Evolutionary conservation across 1,139 yeast species (phyloP), one percentile per base, ranked within the genome.

Genomic region (Pichia sp.): DNA sequence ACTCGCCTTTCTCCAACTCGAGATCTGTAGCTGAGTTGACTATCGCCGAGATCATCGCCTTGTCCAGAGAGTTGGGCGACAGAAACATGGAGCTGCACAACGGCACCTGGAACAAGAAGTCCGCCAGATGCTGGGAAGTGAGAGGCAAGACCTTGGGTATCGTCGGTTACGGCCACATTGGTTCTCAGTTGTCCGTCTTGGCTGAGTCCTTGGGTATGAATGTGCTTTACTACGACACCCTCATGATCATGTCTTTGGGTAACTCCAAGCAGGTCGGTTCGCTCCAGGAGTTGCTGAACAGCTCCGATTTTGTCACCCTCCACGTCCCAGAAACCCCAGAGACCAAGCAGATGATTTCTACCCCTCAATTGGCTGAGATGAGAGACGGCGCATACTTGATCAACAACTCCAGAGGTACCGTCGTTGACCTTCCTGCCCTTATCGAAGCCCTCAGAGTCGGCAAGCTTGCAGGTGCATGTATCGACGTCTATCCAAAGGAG

Each of bases 121-220:
- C 90, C 67, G 80, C 90, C 64, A 90, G 83, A 73, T 93, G 99
- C 76, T 93, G 99, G 99, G 99, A 93, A 77, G 92, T 95, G 65
- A 87, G 99, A 76, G 99, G 99, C 64, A 93, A 93, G 75, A 93
- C 99, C 53, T 80, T 93, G 64, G 99, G 99, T 61, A 93, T 93
- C 67, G 80, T 93, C 40, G 99, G 99, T 62, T 93, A 95, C 68
- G 99, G 99, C 64, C 99, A 93, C 72, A 95, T 93, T 74, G 99
- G 99, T 66, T 78, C 98, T 47, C 99, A 93, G 75, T 84, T 93
- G 70, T 88, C 97, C 7, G 99, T 93, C 26, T 78, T 93, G 64
- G 98, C 99, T 49, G 99, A 93, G 78, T 84, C 97, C 48, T 85
- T 93, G 85, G 99, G 99, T 75, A 87, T 93, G 97, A 88, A 87